phyloP scores from a whole-genome alignment of 163 green algal genomes.

The Chlamydomonas reinhardtii region DNA sequence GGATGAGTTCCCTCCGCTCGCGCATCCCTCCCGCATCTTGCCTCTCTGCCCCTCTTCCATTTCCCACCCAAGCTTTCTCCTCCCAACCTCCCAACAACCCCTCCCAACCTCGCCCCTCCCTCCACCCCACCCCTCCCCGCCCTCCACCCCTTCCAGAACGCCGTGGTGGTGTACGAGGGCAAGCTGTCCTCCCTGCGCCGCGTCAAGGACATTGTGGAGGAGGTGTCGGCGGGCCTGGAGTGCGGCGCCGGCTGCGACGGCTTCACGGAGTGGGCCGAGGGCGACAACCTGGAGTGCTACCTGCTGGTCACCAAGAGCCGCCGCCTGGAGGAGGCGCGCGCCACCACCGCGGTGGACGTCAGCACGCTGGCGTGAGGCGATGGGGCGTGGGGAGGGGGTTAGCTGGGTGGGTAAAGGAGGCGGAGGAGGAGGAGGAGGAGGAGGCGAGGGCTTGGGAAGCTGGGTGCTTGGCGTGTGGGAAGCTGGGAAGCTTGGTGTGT shows the following conservation, averaged over 20 bases:
- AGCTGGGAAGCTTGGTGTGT: no score
- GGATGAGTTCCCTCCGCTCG: no score
- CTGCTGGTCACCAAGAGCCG: constrained; percentile 67
- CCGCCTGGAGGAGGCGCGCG: constrained; percentile 64
- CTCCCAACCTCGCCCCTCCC: neutral
- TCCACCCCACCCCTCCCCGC: constrained; percentile 26
- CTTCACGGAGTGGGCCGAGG: constrained; percentile 91
- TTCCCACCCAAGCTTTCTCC: no score
- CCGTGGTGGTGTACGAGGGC: constrained; percentile 82
- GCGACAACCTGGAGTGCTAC: constrained; percentile 86
- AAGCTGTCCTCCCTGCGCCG: constrained; percentile 87
- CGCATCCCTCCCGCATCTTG: no score
- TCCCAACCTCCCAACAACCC: no score
- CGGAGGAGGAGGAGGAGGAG: no score
- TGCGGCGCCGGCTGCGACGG: constrained; percentile 89
- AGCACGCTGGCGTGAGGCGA: no score
- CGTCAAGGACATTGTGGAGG: constrained; percentile 95
- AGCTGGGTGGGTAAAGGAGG: no score
- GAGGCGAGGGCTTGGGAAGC: no score
- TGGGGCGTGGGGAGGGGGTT: no score
- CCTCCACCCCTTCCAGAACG: constrained; percentile 58
- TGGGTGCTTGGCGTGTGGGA: no score
- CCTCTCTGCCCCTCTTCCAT: no score
- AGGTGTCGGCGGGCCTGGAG: constrained; percentile 86
- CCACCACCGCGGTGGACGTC: constrained; percentile 62